Evolutionary conservation across 2,329 filamentous ascomycete genomes (phyloP).

Genomic region (Aureobasidium vineae): DNA sequence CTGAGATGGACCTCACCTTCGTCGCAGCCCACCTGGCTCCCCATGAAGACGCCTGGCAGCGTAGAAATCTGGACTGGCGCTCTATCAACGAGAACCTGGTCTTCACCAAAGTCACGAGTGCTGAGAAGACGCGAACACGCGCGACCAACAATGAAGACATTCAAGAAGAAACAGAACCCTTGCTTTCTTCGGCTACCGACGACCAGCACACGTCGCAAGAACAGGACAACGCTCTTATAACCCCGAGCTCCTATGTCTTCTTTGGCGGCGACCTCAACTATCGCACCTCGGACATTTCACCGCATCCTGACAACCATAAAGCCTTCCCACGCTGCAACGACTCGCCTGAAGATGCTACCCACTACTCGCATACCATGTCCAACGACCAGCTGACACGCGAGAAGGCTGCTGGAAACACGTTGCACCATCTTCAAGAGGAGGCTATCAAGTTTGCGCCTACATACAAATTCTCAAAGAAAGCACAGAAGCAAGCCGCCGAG

Average conservation of each 20-base stretch:
- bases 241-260: slow-evolving; percentile 62
- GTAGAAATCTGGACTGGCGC: slow-evolving; percentile 85
- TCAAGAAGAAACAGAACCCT: slow-evolving; percentile 34
- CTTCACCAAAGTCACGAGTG: slow-evolving; percentile 50
- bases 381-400: slow-evolving; percentile 80
- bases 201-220: slow-evolving; percentile 40
- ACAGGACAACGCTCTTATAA: neutral
- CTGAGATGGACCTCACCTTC: slow-evolving; percentile 70
- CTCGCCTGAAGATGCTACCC: slow-evolving; percentile 51
- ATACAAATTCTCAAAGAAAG: slow-evolving; percentile 73
- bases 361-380: slow-evolving; percentile 69
- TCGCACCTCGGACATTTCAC: slow-evolving; percentile 66
- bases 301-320: slow-evolving; percentile 52
- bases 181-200: slow-evolving; percentile 40
- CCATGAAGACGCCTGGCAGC: slow-evolving; percentile 73
- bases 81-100: slow-evolving; percentile 76
- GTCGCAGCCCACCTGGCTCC: slow-evolving; percentile 85
- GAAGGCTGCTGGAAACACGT: slow-evolving; percentile 62
- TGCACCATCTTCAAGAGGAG: slow-evolving; percentile 76
- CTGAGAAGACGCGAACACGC: slow-evolving; percentile 25
- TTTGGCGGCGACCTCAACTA: slow-evolving; percentile 94
- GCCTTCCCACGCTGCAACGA: slow-evolving; percentile 63
- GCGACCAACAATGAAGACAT: slow-evolving; percentile 23
- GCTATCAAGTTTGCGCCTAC: slow-evolving; percentile 80
- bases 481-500: slow-evolving; percentile 36